A percentile compares a stretch with the other conserved stretches of the same genome.
Conservation (phyloP, 2,329 filamentous ascomycete species). For the Trichoderma gracile region DNA sequence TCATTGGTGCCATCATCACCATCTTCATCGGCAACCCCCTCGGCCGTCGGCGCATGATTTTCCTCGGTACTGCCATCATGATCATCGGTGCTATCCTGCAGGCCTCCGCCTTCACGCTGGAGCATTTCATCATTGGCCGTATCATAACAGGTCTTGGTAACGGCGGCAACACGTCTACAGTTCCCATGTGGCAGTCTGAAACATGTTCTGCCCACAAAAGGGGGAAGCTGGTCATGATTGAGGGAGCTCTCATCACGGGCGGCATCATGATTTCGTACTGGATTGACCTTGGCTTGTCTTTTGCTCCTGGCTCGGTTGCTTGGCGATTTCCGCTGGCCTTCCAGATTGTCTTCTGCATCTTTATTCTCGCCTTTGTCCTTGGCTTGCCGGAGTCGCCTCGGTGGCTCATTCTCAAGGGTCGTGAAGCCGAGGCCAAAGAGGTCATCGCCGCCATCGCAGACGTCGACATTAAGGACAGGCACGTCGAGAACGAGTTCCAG, state of each 20-base stretch:
- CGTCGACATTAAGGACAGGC: slow-evolving; percentile 56
- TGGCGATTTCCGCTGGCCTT: slow-evolving; percentile 63
- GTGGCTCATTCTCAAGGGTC: slow-evolving; percentile 49
- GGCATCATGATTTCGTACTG: slow-evolving; percentile 62
- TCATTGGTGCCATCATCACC: slow-evolving; percentile 63
- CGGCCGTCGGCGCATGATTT: slow-evolving; percentile 60
- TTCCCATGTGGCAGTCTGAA: slow-evolving; percentile 63
- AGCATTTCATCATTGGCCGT: slow-evolving; percentile 59
- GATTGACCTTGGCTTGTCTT: slow-evolving; percentile 60
- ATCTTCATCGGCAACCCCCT: slow-evolving; percentile 66
- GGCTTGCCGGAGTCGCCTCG: slow-evolving; percentile 56
- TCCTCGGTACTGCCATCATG: slow-evolving; percentile 60
- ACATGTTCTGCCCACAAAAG: slow-evolving; percentile 58
- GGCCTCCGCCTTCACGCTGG: slow-evolving; percentile 54
- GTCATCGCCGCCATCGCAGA: slow-evolving; percentile 57
- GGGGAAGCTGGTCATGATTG: slow-evolving; percentile 62
- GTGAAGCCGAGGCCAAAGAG: slow-evolving; percentile 48
- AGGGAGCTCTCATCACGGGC: slow-evolving; percentile 58
- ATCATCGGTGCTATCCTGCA: slow-evolving; percentile 61
- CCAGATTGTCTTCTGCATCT: slow-evolving; percentile 58
- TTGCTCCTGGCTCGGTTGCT: slow-evolving; percentile 43
- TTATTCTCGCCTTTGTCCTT: slow-evolving; percentile 56
- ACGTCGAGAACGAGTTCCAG: slow-evolving; percentile 58
- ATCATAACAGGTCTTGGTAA: slow-evolving; percentile 61
- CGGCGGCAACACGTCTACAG: slow-evolving; percentile 57